A percentile compares a stretch with the other conserved stretches of the same genome.
phyloP scores from a whole-genome alignment of 1,284 basidiomycete species.

The Blastosporella zonata region DNA sequence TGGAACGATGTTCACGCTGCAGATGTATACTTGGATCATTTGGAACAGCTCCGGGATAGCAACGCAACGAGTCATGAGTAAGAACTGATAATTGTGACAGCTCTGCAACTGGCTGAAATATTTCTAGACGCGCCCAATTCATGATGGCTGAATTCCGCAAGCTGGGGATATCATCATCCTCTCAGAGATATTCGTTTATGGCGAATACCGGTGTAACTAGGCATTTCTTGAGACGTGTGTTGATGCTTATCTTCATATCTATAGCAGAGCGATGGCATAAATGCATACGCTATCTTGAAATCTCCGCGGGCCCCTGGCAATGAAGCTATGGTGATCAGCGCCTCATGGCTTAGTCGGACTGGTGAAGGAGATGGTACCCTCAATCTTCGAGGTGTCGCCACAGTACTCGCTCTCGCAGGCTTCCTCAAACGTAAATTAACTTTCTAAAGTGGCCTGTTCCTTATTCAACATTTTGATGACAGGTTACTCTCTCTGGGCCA shows the following conservation, averaged over 20 bases:
- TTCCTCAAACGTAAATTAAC: conserved; percentile 72
- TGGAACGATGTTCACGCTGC: conserved; percentile 87
- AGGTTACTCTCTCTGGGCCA: conserved; percentile 93
- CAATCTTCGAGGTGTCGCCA: conserved; percentile 88
- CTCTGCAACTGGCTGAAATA: conserved; percentile 4
- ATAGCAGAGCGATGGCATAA: conserved; percentile 54
- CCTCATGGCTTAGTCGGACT: conserved; percentile 78
- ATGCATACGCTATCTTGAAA: conserved; percentile 79
- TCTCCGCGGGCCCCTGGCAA: conserved; percentile 87
- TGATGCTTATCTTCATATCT: neutral
- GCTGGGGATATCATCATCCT: conserved; percentile 66
- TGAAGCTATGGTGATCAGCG: conserved; percentile 88
- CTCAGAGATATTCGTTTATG: conserved; percentile 64
- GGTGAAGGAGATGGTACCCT: conserved; percentile 54
- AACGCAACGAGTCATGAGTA: conserved; percentile 73
- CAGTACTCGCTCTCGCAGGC: conserved; percentile 76
- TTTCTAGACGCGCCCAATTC: conserved; percentile 57
- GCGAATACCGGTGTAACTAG: conserved; percentile 44
- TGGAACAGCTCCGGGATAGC: conserved; percentile 61
- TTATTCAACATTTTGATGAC: neutral
- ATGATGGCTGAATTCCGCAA: conserved; percentile 61
- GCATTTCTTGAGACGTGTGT: neutral
- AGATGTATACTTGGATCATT: conserved; percentile 68
- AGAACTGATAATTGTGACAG: conserved; percentile 28
- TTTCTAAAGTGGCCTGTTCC: too few species aligned